Conservation (phyloP, 75 land plant species). For the Pinus albicaulis region DNA sequence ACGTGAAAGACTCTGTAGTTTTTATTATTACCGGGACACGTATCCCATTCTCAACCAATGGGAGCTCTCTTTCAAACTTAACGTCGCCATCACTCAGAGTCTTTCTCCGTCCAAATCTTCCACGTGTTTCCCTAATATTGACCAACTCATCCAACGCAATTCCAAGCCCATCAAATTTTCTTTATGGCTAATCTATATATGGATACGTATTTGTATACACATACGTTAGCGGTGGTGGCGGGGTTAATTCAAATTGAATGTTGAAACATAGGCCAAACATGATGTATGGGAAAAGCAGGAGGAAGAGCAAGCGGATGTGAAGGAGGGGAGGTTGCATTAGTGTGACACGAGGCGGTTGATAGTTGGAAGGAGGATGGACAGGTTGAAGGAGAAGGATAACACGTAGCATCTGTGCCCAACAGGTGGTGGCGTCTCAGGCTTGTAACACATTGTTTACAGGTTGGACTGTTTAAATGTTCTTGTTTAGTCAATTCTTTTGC, state of each 20-base stretch:
- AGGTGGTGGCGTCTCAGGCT: slow-evolving; percentile 9
- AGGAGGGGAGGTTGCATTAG: too few relatives aligned
- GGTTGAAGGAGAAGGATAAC: not conserved
- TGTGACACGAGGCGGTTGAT: slow-evolving; percentile 7
- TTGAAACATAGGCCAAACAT: too few relatives aligned
- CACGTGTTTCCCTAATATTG: not conserved
- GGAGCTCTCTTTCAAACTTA: slow-evolving; percentile 1
- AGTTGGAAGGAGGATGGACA: slow-evolving; percentile 12
- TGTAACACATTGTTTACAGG: not conserved
- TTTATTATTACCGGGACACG: slow-evolving; percentile 1
- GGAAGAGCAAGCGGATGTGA: too few relatives aligned
- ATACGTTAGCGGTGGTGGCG: not conserved
- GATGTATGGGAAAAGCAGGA: too few relatives aligned
- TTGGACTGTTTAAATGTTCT: slow-evolving; percentile 2
- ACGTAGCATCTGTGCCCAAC: slow-evolving; percentile 3
- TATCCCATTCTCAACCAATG: not conserved
- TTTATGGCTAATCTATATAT: not conserved
- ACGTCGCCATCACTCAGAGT: slow-evolving; percentile 5
- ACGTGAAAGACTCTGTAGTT: not conserved
- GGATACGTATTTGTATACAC: not conserved
- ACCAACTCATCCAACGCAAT: slow-evolving; percentile 3
- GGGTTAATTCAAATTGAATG: too few relatives aligned
- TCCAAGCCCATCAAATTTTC: not conserved
- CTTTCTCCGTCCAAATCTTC: slow-evolving; percentile 2
- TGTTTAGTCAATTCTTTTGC: not conserved